These are phyloP conservation scores for Neonectria ditissima DNA, from an alignment of 2,329 filamentous ascomycete genomes.

Conservation along the genomic window DNA sequence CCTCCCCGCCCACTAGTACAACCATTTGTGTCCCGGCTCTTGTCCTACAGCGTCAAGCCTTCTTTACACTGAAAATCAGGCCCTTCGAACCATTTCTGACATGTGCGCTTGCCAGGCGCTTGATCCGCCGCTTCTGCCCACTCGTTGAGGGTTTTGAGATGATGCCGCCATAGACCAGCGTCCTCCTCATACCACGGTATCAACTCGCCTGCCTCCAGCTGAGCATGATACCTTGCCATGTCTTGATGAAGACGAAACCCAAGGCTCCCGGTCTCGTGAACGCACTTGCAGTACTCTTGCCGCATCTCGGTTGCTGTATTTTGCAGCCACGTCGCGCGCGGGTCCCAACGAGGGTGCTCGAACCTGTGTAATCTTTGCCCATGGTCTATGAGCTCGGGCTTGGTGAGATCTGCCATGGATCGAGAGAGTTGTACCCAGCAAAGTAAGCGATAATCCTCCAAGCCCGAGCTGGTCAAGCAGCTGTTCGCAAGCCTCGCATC, in stretches of 20 bases:
- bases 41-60: too few species aligned
- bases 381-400: too few species aligned
- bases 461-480: too few species aligned
- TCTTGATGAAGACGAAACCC: too few species aligned
- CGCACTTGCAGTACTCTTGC: neutral
- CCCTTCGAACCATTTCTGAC: neutral
- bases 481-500: too few species aligned
- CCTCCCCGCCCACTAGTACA: too few species aligned
- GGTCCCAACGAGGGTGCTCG: neutral
- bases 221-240: too few species aligned
- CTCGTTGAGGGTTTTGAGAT: neutral
- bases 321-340: neutral
- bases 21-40: too few species aligned
- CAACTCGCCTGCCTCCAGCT: neutral
- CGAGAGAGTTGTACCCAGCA: neutral
- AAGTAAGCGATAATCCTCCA: neutral
- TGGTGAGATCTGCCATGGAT: neutral
- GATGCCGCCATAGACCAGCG: neutral
- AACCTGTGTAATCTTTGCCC: neutral
- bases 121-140: neutral
- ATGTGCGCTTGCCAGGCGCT: neutral
- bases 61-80: neutral
- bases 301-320: neutral
- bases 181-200: neutral
- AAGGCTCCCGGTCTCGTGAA: neutral